These are phyloP conservation scores for Sporisorium scitamineum DNA, from an alignment of 1,284 basidiomycete species.

Conservation along the genomic window DNA sequence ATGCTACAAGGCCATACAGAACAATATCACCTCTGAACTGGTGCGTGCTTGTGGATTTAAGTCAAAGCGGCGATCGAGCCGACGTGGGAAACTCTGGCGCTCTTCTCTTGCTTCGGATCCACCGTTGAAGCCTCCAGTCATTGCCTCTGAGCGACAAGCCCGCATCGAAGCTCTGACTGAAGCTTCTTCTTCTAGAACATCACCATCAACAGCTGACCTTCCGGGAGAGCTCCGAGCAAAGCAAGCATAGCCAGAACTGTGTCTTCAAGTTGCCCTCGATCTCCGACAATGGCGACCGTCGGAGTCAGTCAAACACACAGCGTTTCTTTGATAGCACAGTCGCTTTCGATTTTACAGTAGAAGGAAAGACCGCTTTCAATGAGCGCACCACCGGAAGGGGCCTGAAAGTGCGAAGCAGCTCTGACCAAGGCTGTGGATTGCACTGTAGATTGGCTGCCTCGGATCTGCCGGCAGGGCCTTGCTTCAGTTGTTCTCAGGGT, in stretches of 20 bases:
- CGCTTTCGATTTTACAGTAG: background rate
- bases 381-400: no score
- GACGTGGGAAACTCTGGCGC: background rate
- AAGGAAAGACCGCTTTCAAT: no score
- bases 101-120: background rate
- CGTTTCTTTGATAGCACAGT: background rate
- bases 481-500: background rate
- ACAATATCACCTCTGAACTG: no score
- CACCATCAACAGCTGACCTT: background rate
- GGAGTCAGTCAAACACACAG: background rate
- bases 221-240: background rate
- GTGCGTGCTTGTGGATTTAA: no score
- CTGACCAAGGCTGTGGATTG: no score
- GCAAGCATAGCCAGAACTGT: background rate
- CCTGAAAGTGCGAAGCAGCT: no score
- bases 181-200: background rate
- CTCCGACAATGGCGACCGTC: background rate
- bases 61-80: background rate
- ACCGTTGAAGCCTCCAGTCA: no score
- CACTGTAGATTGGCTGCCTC: no score
- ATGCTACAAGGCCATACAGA: no score
- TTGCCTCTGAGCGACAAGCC: background rate
- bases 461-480: background rate
- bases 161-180: background rate
- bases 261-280: conserved; percentile 2